Conservation (phyloP, 495 filamentous ascomycete species). For the Cercophora scortea region DNA sequence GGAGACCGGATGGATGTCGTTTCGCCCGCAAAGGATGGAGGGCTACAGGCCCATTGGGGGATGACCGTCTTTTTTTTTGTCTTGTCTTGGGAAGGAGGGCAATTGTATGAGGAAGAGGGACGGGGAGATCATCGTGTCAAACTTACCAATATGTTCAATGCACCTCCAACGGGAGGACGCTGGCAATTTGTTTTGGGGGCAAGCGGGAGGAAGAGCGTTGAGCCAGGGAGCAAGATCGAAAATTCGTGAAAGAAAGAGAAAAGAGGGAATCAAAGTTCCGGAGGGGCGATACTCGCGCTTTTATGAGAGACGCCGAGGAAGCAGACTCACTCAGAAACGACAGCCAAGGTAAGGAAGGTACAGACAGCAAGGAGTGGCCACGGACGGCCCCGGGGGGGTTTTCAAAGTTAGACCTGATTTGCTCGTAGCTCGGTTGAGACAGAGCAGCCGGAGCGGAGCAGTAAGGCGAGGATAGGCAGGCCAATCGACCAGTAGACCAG, state of each 20-base stretch:
- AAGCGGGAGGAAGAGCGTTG: constrained; percentile 6
- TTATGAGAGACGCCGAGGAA: constrained; percentile 14
- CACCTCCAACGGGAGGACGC: constrained; percentile 7
- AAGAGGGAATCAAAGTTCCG: constrained; percentile 4
- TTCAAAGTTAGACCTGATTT: constrained; percentile 11
- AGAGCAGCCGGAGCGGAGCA: constrained; percentile 17
- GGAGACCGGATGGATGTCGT: too few species aligned
- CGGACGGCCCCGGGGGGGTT: constrained; percentile 5
- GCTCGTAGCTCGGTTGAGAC: constrained; percentile 18
- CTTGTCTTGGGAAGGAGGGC: too few species aligned
- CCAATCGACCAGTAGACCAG: background rate
- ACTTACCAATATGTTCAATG: constrained; percentile 23
- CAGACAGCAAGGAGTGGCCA: constrained; percentile 4
- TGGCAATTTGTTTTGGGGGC: constrained; percentile 9
- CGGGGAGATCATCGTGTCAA: background rate
- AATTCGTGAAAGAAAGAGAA: constrained; percentile 19
- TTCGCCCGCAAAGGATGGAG: too few species aligned
- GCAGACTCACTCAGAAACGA: too few species aligned
- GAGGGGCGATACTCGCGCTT: constrained; percentile 15
- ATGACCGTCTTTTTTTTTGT: too few species aligned
- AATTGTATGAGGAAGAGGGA: background rate
- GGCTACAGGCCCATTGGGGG: too few species aligned
- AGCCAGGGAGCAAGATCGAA: constrained; percentile 8
- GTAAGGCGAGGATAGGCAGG: background rate
- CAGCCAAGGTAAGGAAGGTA: background rate